Percentiles rank a stretch among this genome's conserved stretches.
Evolutionary conservation across 176 grass and related monocot species (phyloP).

Genomic region (Eremochloa ophiuroides): DNA sequence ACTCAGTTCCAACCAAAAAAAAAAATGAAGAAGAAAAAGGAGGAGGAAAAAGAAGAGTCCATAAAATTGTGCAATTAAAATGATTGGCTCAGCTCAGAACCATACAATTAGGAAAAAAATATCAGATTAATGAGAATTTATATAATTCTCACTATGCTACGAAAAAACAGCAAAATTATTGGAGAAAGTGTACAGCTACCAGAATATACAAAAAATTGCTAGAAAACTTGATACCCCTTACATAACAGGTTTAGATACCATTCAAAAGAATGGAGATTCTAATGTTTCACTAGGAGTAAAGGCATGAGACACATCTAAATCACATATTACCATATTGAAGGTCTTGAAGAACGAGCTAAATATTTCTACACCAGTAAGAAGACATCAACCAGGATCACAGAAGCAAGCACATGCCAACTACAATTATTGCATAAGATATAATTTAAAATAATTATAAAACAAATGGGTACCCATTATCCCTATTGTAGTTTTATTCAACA

Average conservation of each 20-base stretch:
- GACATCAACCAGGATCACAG: background rate
- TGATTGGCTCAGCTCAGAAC: background rate
- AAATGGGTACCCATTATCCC: no score
- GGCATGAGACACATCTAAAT: background rate
- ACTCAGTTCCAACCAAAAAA: background rate
- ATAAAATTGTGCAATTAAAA: conserved; percentile 3
- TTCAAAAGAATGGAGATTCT: background rate
- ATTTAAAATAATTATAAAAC: background rate
- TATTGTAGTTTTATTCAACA: background rate
- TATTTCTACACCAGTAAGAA: background rate
- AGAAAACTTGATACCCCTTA: conserved; percentile 4
- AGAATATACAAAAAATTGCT: background rate
- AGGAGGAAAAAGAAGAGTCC: background rate
- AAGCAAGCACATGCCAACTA: background rate
- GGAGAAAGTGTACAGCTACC: background rate
- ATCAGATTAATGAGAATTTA: background rate
- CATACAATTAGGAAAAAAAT: background rate
- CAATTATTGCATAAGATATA: background rate
- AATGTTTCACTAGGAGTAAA: background rate
- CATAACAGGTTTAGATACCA: conserved; percentile 4
- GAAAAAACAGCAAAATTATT: background rate
- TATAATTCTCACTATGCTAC: background rate
- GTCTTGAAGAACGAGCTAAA: no score
- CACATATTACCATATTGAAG: background rate
- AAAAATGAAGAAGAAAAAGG: background rate